Conservation (phyloP, 331 rosid genomes). For the Acacia pycnantha region DNA sequence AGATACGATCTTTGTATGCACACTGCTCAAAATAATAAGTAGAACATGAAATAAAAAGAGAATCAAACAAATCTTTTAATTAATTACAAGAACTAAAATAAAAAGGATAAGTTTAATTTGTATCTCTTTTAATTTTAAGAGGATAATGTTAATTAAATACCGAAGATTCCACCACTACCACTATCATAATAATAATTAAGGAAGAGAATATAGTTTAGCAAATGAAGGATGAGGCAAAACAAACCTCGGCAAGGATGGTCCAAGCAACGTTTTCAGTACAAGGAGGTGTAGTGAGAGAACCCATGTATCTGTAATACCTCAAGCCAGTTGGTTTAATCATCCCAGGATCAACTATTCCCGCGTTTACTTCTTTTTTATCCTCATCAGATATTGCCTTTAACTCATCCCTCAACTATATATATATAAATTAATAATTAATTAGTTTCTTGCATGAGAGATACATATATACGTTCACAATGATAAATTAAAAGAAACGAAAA, state of each 20-base stretch:
- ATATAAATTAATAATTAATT: not conserved
- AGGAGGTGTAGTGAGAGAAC: slow-evolving; percentile 2
- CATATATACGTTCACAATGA: too few relatives aligned
- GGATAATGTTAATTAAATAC: too few relatives aligned
- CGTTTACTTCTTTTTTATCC: not conserved
- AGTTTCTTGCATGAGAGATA: not conserved
- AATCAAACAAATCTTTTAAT: too few relatives aligned
- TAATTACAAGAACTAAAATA: not conserved
- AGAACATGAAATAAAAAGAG: not conserved
- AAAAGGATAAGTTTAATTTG: not conserved
- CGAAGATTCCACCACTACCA: too few relatives aligned
- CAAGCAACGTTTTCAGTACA: slow-evolving; percentile 4
- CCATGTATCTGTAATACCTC: slow-evolving; percentile 9
- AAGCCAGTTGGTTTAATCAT: not conserved
- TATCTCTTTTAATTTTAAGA: too few relatives aligned
- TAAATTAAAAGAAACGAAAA: not conserved
- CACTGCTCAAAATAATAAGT: too few relatives aligned
- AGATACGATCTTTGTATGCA: not conserved
- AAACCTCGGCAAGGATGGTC: slow-evolving; percentile 4
- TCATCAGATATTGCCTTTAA: slow-evolving; percentile 19
- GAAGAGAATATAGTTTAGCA: too few relatives aligned
- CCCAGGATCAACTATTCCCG: slow-evolving; percentile 36
- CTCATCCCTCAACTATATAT: slow-evolving; percentile 29
- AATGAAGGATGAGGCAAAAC: not conserved
- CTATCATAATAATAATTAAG: too few relatives aligned